A percentile compares a stretch with the other conserved stretches of the same genome.
Evolutionary conservation across 2,329 filamentous ascomycete species (phyloP).

Genomic region (Emericellopsis atlantica): DNA sequence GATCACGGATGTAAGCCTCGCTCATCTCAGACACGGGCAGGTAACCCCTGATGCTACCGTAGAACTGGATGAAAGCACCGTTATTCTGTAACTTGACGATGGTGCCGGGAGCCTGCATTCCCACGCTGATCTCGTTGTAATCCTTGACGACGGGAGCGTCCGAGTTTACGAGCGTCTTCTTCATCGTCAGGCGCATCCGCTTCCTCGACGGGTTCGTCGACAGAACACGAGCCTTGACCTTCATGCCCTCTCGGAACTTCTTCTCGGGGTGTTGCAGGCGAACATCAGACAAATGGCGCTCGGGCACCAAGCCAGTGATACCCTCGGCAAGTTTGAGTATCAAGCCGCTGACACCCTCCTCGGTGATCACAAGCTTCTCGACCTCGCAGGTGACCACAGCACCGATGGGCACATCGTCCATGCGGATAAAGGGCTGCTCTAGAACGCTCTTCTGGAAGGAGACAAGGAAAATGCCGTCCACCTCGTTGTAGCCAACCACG

Average conservation of each 20-base stretch:
- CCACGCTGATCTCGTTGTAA: constrained; percentile 61
- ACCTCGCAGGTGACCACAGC: constrained; percentile 71
- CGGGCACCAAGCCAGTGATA: constrained; percentile 78
- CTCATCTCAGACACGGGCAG: constrained; percentile 95
- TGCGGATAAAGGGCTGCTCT: constrained; percentile 78
- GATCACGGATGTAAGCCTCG: constrained; percentile 86
- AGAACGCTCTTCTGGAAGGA: constrained; percentile 75
- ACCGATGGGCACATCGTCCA: constrained; percentile 80
- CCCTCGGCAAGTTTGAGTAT: constrained; percentile 77
- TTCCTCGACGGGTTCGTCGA: constrained; percentile 65
- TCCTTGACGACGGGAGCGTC: constrained; percentile 68
- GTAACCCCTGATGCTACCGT: constrained; percentile 71
- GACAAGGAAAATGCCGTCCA: constrained; percentile 77
- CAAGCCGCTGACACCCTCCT: constrained; percentile 66
- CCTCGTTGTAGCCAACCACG: constrained; percentile 71
- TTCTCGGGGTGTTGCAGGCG: constrained; percentile 86
- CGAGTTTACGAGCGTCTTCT: constrained; percentile 88
- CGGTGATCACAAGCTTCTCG: constrained; percentile 70
- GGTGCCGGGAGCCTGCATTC: constrained; percentile 72
- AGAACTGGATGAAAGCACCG: constrained; percentile 89
- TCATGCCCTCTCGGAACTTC: constrained; percentile 81
- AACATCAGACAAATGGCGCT: constrained; percentile 80
- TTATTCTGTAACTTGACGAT: constrained; percentile 67
- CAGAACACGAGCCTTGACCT: constrained; percentile 75
- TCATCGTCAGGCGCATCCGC: constrained; percentile 77